These are phyloP conservation scores for Skeletonema marinoi DNA, from an alignment of 108 stramenopile species.

Conservation along the genomic window DNA sequence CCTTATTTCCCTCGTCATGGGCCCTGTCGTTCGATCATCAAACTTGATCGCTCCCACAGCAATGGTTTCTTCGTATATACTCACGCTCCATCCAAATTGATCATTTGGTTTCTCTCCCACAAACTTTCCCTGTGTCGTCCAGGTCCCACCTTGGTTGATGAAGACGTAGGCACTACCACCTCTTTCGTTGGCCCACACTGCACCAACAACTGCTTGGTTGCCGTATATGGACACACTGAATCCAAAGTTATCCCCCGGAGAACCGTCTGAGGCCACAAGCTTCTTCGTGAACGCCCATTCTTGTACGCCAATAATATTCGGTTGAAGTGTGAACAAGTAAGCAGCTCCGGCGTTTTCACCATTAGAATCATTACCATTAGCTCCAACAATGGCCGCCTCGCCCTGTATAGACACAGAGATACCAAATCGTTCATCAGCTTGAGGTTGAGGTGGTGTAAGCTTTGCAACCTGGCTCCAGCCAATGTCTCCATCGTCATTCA, in stretches of 20 bases:
- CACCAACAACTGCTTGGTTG: conserved; percentile 11
- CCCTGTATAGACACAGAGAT: conserved; percentile 3
- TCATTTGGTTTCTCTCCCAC: not conserved
- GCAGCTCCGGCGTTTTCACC: not conserved
- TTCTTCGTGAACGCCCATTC: not conserved
- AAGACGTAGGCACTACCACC: conserved; percentile 11
- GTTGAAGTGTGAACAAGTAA: not conserved
- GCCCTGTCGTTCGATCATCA: not conserved
- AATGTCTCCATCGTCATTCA: not conserved
- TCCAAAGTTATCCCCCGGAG: conserved; percentile 23
- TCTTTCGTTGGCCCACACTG: not conserved
- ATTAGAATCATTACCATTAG: not conserved
- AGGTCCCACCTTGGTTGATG: not conserved
- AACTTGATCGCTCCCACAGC: not conserved
- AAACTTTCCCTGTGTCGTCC: conserved; percentile 2
- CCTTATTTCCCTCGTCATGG: not conserved
- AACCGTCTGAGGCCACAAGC: conserved; percentile 10
- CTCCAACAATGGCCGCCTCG: conserved; percentile 8
- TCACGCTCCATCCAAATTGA: conserved; percentile 7
- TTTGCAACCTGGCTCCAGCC: not conserved
- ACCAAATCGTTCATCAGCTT: conserved; percentile 16
- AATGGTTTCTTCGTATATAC: conserved; percentile 4
- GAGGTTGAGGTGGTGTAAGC: not conserved
- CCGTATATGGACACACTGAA: conserved; percentile 12
- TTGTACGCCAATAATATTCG: not conserved